Evolutionary conservation across 164 flowering plant genomes (phyloP), one percentile per base, ranked within the genome.

Genomic region (Magnolia kwangsiensis): DNA sequence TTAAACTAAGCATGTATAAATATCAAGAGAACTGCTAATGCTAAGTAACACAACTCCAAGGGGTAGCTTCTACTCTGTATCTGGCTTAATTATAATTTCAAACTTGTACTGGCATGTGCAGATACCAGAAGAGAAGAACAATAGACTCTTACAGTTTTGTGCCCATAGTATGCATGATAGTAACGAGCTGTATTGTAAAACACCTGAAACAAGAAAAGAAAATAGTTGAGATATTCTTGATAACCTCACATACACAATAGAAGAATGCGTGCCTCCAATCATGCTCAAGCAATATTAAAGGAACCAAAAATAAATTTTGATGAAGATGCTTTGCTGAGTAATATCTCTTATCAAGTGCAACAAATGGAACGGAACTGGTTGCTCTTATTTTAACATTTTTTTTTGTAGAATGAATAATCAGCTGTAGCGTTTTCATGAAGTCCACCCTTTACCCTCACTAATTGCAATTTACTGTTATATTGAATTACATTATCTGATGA

Each of bases 111-210:
- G 55, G 27, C 11, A 20, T 63, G 19, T 13, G 67, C 10, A 64
- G 51, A 67, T 27, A 24, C 19, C 21, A 69, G 50, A 75, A 63
- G 1, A 71, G 63, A 78, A 64, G 69, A 24, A 65, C 16, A n/a
- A 69, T 50, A 73, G 50, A 18, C 10, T 72, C 96, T 92, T 75
- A 96, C 99, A 79, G 99, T 92, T 82, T 96, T 96, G 84, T 96
- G 93, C 74, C 94, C 98, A 81, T 91, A 96, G 79, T 95, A 92
- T 81, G 99, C 95, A 50, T 80, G 92, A 83, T 96, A 94, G 81
- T 96, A 95, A 8, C 91, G 92, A 58, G 98, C 98, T 20, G 98
- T 81, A 70, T 96, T 94, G 83, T 94, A 94, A 75, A 96, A 96
- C 19, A 92, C 90, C 99, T 96, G 85, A n/a, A 75, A 78, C 31